Base-by-base conservation (phyloP, 176 grass and related monocot genomes). In the Oryza australiensis region DNA sequence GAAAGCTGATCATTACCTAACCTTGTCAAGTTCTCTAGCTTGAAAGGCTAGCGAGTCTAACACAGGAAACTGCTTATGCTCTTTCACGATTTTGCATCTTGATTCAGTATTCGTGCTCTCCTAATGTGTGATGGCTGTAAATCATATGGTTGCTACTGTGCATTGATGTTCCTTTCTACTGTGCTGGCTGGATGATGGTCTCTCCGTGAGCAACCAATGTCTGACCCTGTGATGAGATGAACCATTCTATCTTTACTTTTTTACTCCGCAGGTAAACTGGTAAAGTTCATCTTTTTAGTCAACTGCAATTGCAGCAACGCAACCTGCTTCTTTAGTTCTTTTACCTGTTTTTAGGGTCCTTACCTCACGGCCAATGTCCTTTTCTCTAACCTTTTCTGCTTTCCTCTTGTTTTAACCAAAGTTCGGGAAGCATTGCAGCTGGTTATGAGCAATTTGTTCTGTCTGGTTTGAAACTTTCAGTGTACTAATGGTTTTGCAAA, bases 101-200 rank as follows among this genome's bases (percentile, higher is more conserved):
- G 30, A 22, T 23, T 32, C 18, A 59, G 23, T 43, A 10, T 66
- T 40, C 1, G 18, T 32, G 42, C 13, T 41, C 59, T 18, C 53
- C 22, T 57, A 46, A 15, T 55, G 20, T 55, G 51, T 55, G 51
- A 37, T n/a, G 51, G 51, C 20, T 55, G 51, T 55, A 55, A 55
- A 9, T 60, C 63, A 75, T 80, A n/a, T n/a, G 45, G 55, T 67
- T 75, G 49, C 28, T 75, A 62, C 18, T 65, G 57, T 74, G 65
- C 48, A n/a, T 9, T 69, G 73, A 43, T 48, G 49, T 40, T 63
- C 5, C 15, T 27, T 40, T 40, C 37, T 20, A 55, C 60, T 4
- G 35, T 62, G 87, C 72, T 85, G 71, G 71, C 53, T 72, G 65
- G 41, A 51, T 71, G 79, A 83, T 86, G 68, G 69, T 75, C 70